These are phyloP conservation scores for Novakomyces olei DNA, from an alignment of 805 yeast species.

Conservation along the genomic window DNA sequence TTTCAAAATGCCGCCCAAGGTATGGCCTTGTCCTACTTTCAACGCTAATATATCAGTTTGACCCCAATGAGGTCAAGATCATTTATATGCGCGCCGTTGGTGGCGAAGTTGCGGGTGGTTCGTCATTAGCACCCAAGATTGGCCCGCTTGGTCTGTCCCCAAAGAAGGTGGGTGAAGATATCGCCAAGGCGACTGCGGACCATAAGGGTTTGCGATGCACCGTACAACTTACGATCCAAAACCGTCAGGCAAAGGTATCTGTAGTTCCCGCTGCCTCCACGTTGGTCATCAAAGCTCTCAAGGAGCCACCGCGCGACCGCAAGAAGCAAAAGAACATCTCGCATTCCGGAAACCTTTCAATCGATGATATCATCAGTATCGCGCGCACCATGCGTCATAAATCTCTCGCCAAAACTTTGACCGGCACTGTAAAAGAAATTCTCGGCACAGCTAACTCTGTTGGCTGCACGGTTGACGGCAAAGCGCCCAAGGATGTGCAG, in stretches of 20 bases:
- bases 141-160: constrained; percentile 88
- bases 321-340: constrained; percentile 99
- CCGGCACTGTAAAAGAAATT: constrained; percentile 94
- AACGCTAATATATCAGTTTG: constrained; percentile 31
- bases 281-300: constrained; percentile 93
- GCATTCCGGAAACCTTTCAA: constrained; percentile 97
- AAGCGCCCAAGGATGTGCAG: constrained; percentile 97
- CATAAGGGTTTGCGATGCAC: constrained; percentile 94
- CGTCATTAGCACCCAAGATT: constrained; percentile 99
- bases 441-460: constrained; percentile 99
- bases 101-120: constrained; percentile 99
- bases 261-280: constrained; percentile 99
- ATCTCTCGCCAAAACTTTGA: constrained; percentile 92
- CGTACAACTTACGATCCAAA: constrained; percentile 94
- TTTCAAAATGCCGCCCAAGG: no score
- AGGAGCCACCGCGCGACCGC: constrained; percentile 99
- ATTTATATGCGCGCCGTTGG: constrained; percentile 99
- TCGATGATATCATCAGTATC: constrained; percentile 87
- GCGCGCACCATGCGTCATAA: constrained; percentile 95
- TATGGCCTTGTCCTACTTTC: no score
- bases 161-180: constrained; percentile 73
- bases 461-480: constrained; percentile 93
- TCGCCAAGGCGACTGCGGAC: constrained; percentile 97
- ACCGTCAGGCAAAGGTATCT: constrained; percentile 98
- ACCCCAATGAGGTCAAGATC: constrained; percentile 95